Conservation (phyloP, 768 basidiomycete species). For the Rhodosporidiobolus sp. region DNA sequence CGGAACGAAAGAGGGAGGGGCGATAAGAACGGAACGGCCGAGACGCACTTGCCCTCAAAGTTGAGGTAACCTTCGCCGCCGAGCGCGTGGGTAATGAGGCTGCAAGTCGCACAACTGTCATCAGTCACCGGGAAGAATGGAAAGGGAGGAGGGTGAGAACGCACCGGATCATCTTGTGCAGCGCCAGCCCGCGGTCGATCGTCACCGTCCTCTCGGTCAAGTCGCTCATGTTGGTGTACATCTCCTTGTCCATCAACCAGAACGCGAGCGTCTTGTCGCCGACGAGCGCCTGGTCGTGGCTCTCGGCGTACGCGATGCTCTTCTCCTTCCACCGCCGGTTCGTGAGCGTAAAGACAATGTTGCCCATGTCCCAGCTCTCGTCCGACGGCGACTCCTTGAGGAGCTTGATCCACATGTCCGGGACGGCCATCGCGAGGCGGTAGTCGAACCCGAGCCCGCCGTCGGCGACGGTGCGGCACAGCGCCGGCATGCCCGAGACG, state of each 20-base stretch:
- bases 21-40: not conserved
- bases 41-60: constrained; percentile 60
- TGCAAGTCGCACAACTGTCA: constrained; percentile 45
- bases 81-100: constrained; percentile 81
- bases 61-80: constrained; percentile 98
- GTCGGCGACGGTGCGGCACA: constrained; percentile 69
- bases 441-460: constrained; percentile 98
- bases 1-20: not conserved
- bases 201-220: constrained; percentile 73
- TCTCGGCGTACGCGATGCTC: constrained; percentile 89
- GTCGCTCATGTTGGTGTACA: constrained; percentile 95
- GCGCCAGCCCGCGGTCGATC: constrained; percentile 79
- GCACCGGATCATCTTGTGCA: constrained; percentile 98
- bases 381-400: constrained; percentile 80
- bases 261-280: constrained; percentile 98
- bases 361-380: constrained; percentile 78
- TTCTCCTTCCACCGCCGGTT: constrained; percentile 87
- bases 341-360: constrained; percentile 82
- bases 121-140: not conserved
- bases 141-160: constrained; percentile 30
- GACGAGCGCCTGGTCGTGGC: constrained; percentile 95
- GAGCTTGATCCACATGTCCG: constrained; percentile 99
- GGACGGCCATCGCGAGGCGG: constrained; percentile 94
- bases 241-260: constrained; percentile 99
- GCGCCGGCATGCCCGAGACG: constrained; percentile 97